Evolutionary conservation across 768 basidiomycete species (phyloP), one percentile per base, ranked within the genome.

Genomic region (Auricularia auricula-judae): DNA sequence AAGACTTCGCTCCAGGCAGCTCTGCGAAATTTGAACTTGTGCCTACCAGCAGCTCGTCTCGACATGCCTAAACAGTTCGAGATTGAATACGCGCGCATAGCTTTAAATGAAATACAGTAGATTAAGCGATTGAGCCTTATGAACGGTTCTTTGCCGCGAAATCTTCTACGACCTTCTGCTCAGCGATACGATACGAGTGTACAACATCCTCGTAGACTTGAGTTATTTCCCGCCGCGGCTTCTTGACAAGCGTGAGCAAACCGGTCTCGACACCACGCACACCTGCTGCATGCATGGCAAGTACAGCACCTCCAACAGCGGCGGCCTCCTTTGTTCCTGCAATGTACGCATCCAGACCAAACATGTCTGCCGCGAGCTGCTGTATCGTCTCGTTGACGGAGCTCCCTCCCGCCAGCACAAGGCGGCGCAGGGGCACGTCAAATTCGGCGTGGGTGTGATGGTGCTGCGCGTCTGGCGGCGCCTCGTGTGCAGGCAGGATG

Each of bases 341-440:
- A 36, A 87, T 80, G 71, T 85, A 91, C 12, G 89, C 86, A 54
- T 85, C 82, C 78, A 91, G 86, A 56, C 79, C 80, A 67, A 94
- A 86, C n/a, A 93, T 78, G 72, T 93, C 87, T 42, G 91, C 88
- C 21, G 85, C 84, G 47, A 91, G 74, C 68, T 90, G 88, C 58
- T 85, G 81, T 69, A 93, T 88, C 43, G 82, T 82, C 42, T 78
- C 77, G 71, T 93, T 94, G 2, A 82, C 82, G 4, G 87, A 87
- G 0, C 88, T 85, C 34, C 92, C 92, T 14, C 92, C 92, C 4
- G 87, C 88, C 42, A 90, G 78, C 54, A 93, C 84, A 54, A 93
- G 81, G 36, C 89, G 80, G 51, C 81, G 82, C 54, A 91, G 76
- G 18, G 79, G 81, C 53, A 18, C 53, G 53, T 54, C 53, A 5